Evolutionary conservation across 805 yeast species (phyloP).

Genomic region (Kuraishia hungarica): DNA sequence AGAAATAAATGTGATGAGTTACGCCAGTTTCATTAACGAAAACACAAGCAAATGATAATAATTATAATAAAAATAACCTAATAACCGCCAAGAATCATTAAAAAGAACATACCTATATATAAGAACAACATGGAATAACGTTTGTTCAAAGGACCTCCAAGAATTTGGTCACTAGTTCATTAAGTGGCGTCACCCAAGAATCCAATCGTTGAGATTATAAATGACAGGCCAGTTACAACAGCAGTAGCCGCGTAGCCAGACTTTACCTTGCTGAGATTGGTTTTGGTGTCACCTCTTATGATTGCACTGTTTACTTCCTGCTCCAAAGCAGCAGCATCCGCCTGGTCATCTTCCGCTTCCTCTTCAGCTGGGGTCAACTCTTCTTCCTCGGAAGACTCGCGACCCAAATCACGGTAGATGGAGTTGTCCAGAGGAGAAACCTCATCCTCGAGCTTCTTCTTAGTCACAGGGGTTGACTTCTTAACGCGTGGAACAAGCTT

Average conservation of each 20-base stretch:
- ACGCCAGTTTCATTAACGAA: background rate
- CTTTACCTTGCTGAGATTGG: constrained; percentile 24
- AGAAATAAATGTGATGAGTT: background rate
- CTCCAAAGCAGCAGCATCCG: constrained; percentile 20
- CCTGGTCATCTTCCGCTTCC: constrained; percentile 24
- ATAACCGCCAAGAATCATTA: background rate
- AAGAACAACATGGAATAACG: background rate
- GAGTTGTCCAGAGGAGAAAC: constrained; percentile 36
- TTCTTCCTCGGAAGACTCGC: constrained; percentile 17
- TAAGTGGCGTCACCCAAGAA: constrained; percentile 41
- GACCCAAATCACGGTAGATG: constrained; percentile 30
- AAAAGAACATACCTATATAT: background rate
- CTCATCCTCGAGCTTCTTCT: constrained; percentile 19
- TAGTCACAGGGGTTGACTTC: background rate
- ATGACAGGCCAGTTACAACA: constrained; percentile 33
- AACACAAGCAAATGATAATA: background rate
- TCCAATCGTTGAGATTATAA: constrained; percentile 44
- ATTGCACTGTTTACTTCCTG: constrained; percentile 30
- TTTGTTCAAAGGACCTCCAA: background rate
- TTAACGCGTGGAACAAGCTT: background rate
- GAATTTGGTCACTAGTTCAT: background rate
- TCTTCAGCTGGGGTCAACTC: constrained; percentile 16
- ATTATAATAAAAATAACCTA: background rate
- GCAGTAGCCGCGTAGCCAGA: constrained; percentile 31
- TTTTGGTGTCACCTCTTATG: constrained; percentile 25